Evolutionary conservation across 805 yeast genomes (phyloP), one percentile per base, ranked within the genome.

Genomic region (Monosporozyma aquatica): DNA sequence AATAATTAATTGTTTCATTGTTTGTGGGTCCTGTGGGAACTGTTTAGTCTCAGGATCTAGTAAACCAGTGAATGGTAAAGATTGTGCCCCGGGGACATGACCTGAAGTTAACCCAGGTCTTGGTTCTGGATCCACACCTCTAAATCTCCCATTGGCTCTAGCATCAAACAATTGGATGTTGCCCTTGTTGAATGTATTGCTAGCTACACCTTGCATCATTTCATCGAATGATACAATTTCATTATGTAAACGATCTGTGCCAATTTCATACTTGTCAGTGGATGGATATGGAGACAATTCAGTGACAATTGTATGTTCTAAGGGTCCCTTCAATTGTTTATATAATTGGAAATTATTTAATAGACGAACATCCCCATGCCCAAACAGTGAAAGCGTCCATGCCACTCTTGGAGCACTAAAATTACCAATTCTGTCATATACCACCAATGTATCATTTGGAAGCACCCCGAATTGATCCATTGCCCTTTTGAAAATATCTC

Each of bases 401-500:
- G 87, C 89, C 14, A 84, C 94, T 50, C 98, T 72, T 29, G 97
- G 95, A 2, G 89, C 78, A 33, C 95, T 80, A 60, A 90, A 87
- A 48, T 83, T 79, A 2, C 95, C 95, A 38, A 74, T 72, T 49
- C 79, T 78, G 62, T 92, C 98, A 60, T 92, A 92, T 10, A 92
- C 76, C 9, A 92, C 81, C 30, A 92, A 57, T 11, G 68, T 64
- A 50, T 89, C 92, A 39, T 67, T 64, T 21, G 64, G 64, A 3
- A 55, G 49, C 23, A 85, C 55, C 1, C 92, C 92, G 45, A 86
- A 60, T 13, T 71, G 55, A 9, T 72, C 62, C 51, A 80, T 68
- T 1, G 74, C 71, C 5, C 53, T 37, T 40, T 75, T 75, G 61
- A 87, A 90, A 3, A 68, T 70, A 1, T 63, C 65, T 22, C 67